phyloP scores from a whole-genome alignment of 495 filamentous ascomycete species.

The Penicillium antarcticum region DNA sequence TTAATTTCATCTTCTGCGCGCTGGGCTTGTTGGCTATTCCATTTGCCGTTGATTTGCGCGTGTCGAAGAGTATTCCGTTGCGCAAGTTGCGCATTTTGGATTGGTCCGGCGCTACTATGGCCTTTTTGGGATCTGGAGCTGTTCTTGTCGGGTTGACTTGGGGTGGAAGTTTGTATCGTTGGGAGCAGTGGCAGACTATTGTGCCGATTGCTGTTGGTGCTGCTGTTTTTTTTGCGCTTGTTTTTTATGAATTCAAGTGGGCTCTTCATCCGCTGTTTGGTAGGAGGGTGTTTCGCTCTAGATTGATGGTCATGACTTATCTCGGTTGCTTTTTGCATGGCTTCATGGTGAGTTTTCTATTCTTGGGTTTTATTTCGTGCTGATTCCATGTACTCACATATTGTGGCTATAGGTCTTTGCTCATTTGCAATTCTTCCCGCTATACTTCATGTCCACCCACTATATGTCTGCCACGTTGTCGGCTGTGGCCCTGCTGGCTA shows the following conservation, averaged over 20 bases:
- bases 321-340: slow-evolving; percentile 51
- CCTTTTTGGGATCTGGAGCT: slow-evolving; percentile 21
- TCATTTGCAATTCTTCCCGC: slow-evolving; percentile 58
- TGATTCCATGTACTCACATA: neutral
- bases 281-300: slow-evolving; percentile 44
- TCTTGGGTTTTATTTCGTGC: neutral
- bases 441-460: slow-evolving; percentile 63
- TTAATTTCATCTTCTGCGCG: slow-evolving; percentile 40
- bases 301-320: slow-evolving; percentile 35
- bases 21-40: slow-evolving; percentile 34
- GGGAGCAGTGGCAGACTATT: slow-evolving; percentile 42
- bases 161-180: slow-evolving; percentile 30
- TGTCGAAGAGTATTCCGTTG: slow-evolving; percentile 21
- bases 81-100: slow-evolving; percentile 32
- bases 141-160: slow-evolving; percentile 37
- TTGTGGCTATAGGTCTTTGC: slow-evolving; percentile 28
- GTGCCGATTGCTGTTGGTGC: slow-evolving; percentile 53
- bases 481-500: slow-evolving; percentile 54
- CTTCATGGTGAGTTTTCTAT: slow-evolving; percentile 43
- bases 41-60: slow-evolving; percentile 31
- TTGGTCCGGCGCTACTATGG: slow-evolving; percentile 35
- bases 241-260: slow-evolving; percentile 46
- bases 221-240: slow-evolving; percentile 36
- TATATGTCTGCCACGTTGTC: slow-evolving; percentile 50
- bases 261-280: slow-evolving; percentile 52